Evolutionary conservation across 176 grass and related monocot genomes (phyloP), one percentile per base, ranked within the genome.

Genomic region (Aegilops longissima): DNA sequence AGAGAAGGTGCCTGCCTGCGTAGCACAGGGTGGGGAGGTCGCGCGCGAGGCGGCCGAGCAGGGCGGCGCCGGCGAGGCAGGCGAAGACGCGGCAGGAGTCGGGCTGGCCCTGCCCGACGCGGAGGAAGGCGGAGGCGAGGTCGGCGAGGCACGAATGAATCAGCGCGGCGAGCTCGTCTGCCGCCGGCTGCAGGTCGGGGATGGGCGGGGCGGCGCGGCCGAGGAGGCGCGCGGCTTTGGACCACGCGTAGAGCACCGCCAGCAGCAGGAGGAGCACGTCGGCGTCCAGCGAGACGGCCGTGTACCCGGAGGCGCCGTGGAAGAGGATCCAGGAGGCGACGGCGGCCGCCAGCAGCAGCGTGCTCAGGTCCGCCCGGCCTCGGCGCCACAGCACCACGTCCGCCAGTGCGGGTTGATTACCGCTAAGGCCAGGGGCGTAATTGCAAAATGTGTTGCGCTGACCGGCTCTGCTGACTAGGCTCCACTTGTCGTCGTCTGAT

Each of bases 311-410:
- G 70, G 73, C 73, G 61, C 85, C 66, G 44, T 47, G 44, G 34
- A 86, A 93, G 74, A 98, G 56, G 39, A 88, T 47, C 96, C 91
- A 95, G 45, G 88, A 73, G 18, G 84, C 80, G 51, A 89, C 62
- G 14, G 91, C 45, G 16, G 83, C 84, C 58, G 87, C 72, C 61
- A 98, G 86, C 34, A 85, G 80, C 62, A 59, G 72, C 10, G 82
- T 58, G 70, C 91, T 84, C 7, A 65, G 81, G n/a, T 98, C 80
- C 4, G 69, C 69, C 69, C 36, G 69, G 62, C 84, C 87, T 23
- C 88, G 88, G 80, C 88, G 89, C 95, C 95, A 95, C 30, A 97
- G 82, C 61, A 97, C 74, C 89, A 97, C 90, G 88, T 94, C 95
- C 52, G 70, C 83, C 38, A 88, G 90, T 95, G 71, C 70, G 21